Conservation (phyloP, 257 asterid species). For the Solanum chaucha region DNA sequence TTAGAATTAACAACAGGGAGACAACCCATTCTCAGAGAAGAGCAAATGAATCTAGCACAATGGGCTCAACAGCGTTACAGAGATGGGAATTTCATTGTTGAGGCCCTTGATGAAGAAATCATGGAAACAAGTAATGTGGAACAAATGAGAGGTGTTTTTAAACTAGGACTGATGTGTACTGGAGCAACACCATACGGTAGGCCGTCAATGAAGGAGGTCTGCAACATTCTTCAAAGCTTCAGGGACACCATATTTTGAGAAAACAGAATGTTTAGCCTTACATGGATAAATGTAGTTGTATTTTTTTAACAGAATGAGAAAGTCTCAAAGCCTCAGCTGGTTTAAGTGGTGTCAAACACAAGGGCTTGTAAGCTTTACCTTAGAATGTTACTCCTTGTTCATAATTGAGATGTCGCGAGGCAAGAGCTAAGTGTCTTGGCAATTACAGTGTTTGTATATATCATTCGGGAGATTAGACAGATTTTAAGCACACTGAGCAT, state of each 20-base stretch:
- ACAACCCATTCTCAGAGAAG: slow-evolving; percentile 47
- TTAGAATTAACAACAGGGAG: slow-evolving; percentile 31
- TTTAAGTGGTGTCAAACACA: neutral
- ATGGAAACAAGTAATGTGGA: slow-evolving; percentile 34
- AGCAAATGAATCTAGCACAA: slow-evolving; percentile 59
- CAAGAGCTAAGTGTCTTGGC: neutral
- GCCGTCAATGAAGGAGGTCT: slow-evolving; percentile 71
- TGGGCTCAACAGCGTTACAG: slow-evolving; percentile 64
- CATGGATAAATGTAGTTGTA: neutral
- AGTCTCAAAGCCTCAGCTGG: no score
- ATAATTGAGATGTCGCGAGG: neutral
- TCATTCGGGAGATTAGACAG: no score
- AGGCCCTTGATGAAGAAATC: slow-evolving; percentile 35
- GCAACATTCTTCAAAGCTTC: slow-evolving; percentile 35
- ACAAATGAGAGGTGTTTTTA: slow-evolving; percentile 41
- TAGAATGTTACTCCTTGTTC: neutral
- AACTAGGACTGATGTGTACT: slow-evolving; percentile 63
- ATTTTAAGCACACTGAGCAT: no score
- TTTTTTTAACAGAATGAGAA: neutral
- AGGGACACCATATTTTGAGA: neutral
- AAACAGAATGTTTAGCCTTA: no score
- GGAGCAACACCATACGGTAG: slow-evolving; percentile 42
- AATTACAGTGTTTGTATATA: no score
- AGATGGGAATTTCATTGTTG: slow-evolving; percentile 31
- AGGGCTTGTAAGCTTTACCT: neutral